These are phyloP conservation scores for Teratosphaeria zuluensis DNA, from an alignment of 2,329 filamentous ascomycete species.

Conservation along the genomic window DNA sequence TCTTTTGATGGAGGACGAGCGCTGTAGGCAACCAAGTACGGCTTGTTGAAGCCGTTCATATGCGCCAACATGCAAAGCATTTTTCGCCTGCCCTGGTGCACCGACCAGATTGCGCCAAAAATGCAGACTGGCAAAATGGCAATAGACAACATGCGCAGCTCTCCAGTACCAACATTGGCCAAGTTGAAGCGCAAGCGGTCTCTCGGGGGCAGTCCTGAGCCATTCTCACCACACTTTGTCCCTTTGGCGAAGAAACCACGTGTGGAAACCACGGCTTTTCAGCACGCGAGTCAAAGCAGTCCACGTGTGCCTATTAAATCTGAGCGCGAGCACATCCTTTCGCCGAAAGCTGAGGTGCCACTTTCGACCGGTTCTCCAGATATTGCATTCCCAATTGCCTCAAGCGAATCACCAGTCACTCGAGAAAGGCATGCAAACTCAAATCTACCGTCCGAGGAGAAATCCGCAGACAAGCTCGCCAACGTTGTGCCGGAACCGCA, in stretches of 20 bases:
- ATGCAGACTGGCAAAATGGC: conserved; percentile 32
- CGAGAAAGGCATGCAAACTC: neutral
- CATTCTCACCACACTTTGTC: conserved; percentile 10
- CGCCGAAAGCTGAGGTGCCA: neutral
- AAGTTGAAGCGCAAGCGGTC: conserved; percentile 52
- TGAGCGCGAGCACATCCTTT: conserved; percentile 2
- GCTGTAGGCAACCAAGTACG: conserved; percentile 9
- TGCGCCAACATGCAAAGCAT: conserved; percentile 39
- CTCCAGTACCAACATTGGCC: conserved; percentile 36
- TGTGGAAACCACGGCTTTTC: conserved; percentile 23
- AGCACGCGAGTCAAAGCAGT: conserved; percentile 1
- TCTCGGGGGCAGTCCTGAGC: conserved; percentile 36
- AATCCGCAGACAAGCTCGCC: conserved; percentile 3
- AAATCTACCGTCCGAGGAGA: conserved; percentile 2
- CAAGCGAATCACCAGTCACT: neutral
- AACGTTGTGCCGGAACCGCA: neutral
- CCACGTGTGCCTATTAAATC: conserved; percentile 2
- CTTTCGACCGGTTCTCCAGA: neutral
- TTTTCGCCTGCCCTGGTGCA: conserved; percentile 42
- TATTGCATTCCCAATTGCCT: neutral
- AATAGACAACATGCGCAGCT: conserved; percentile 32
- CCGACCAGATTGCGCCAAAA: conserved; percentile 26
- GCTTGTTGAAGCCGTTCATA: conserved; percentile 10
- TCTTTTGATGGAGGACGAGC: conserved; percentile 19
- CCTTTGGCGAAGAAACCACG: conserved; percentile 13